Evolutionary conservation across 208 protist species (phyloP).

Genomic region (Trichomonas gallinae): DNA sequence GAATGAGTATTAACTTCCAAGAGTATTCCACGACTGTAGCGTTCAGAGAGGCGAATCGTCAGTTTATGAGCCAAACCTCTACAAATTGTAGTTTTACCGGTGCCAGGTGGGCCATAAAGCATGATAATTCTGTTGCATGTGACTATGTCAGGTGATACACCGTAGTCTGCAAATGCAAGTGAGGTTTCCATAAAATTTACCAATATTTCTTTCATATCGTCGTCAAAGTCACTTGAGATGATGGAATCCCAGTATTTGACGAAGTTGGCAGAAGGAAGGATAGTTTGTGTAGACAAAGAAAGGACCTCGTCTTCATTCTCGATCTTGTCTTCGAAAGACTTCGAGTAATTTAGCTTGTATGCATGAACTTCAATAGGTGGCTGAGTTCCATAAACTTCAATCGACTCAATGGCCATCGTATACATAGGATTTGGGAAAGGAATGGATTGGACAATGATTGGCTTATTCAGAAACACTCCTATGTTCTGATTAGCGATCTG

Average conservation of each 20-base stretch:
- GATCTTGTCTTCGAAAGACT: neutral
- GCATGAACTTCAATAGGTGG: neutral
- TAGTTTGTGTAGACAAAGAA: neutral
- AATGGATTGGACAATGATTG: neutral
- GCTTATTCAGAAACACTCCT: neutral
- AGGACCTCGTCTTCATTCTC: neutral
- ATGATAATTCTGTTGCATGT: conserved; percentile 49
- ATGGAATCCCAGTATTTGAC: neutral
- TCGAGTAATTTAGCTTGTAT: neutral
- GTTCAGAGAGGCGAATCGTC: conserved; percentile 39
- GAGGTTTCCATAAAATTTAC: conserved; percentile 66
- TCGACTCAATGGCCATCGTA: neutral
- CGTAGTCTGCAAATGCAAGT: conserved; percentile 59
- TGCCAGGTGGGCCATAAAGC: conserved; percentile 40
- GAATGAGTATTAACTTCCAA: conserved; percentile 27
- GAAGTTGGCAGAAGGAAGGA: neutral
- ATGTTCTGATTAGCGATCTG: no score
- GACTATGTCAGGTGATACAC: conserved; percentile 58
- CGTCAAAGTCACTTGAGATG: neutral
- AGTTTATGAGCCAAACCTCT: conserved; percentile 61
- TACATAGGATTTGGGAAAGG: neutral
- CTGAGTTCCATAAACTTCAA: neutral
- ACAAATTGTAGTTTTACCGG: conserved; percentile 64
- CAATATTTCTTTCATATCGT: conserved; percentile 61
- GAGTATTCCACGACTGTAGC: conserved; percentile 14